phyloP scores from a whole-genome alignment of 2,329 filamentous ascomycete genomes.

The Xylaria sp. region DNA sequence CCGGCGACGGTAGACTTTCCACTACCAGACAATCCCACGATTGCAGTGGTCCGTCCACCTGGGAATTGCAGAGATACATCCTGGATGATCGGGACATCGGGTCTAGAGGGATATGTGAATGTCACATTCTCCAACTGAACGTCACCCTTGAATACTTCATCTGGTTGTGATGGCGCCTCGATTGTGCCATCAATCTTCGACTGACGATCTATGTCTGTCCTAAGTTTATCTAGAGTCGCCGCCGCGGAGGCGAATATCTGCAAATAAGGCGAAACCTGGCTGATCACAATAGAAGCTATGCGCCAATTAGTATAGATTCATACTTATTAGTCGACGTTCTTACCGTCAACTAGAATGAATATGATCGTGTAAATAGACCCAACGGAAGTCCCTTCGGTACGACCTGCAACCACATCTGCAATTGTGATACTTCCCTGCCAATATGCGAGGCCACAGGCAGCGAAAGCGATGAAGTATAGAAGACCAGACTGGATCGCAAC shows the following conservation, averaged over 20 bases:
- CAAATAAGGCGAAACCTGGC: slow-evolving; percentile 70
- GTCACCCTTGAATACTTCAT: slow-evolving; percentile 57
- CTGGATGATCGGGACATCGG: slow-evolving; percentile 52
- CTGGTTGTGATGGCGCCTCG: slow-evolving; percentile 56
- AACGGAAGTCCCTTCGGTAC: slow-evolving; percentile 52
- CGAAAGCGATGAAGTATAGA: slow-evolving; percentile 74
- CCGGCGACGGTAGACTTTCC: slow-evolving; percentile 64
- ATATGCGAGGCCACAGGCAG: slow-evolving; percentile 72
- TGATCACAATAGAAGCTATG: slow-evolving; percentile 65
- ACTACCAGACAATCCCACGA: slow-evolving; percentile 62
- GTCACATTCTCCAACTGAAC: slow-evolving; percentile 52
- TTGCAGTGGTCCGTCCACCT: slow-evolving; percentile 56
- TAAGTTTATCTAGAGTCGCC: slow-evolving; percentile 64
- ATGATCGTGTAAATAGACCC: slow-evolving; percentile 71
- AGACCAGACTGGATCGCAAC: slow-evolving; percentile 68
- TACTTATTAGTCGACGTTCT: slow-evolving; percentile 29
- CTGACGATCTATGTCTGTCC: slow-evolving; percentile 63
- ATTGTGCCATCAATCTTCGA: slow-evolving; percentile 58
- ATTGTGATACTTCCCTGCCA: slow-evolving; percentile 69
- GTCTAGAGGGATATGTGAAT: slow-evolving; percentile 55
- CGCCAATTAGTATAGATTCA: slow-evolving; percentile 47
- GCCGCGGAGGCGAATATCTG: slow-evolving; percentile 68
- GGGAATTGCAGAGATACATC: slow-evolving; percentile 51
- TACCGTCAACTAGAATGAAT: slow-evolving; percentile 70
- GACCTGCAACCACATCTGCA: slow-evolving; percentile 53